Percentiles rank a stretch among this genome's conserved stretches.
Conservation (phyloP, 2,329 filamentous ascomycete species). For the Trichophyton equinum region DNA sequence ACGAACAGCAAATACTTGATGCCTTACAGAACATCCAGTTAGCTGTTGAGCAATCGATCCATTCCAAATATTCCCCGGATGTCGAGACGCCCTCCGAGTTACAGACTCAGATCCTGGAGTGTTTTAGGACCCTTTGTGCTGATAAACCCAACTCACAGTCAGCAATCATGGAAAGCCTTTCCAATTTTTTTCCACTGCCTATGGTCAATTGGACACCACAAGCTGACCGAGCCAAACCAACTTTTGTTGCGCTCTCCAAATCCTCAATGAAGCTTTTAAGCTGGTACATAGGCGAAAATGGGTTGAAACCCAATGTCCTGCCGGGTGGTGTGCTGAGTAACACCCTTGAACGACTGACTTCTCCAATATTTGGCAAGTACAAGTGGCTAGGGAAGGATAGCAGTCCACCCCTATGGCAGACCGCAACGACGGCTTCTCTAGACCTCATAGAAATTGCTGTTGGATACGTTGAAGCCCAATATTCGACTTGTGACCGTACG, state of each 20-base stretch:
- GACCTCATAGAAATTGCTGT: constrained; percentile 56
- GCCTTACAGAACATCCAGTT: constrained; percentile 60
- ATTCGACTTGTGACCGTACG: constrained; percentile 18
- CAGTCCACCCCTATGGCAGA: constrained; percentile 61
- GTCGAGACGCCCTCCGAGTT: constrained; percentile 28
- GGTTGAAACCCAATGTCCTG: constrained; percentile 54
- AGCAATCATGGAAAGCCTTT: constrained; percentile 36
- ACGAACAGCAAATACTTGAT: constrained; percentile 48
- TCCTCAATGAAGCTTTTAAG: constrained; percentile 58
- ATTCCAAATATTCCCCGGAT: constrained; percentile 29
- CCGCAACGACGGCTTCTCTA: constrained; percentile 60
- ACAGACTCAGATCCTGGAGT: constrained; percentile 25
- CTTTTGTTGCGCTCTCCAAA: constrained; percentile 82
- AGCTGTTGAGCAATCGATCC: constrained; percentile 57
- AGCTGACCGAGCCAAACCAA: constrained; percentile 45
- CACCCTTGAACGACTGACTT: constrained; percentile 54
- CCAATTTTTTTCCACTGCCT: constrained; percentile 56
- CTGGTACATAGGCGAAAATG: constrained; percentile 30
- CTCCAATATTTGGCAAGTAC: constrained; percentile 69
- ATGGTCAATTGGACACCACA: constrained; percentile 27
- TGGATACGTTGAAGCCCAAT: constrained; percentile 42
- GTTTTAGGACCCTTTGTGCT: constrained; percentile 24
- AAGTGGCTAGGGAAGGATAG: constrained; percentile 60
- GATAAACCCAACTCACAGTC: constrained; percentile 29
- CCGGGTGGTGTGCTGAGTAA: constrained; percentile 52